phyloP scores from a whole-genome alignment of 2,329 filamentous ascomycete genomes.

The Daldinia sp. region DNA sequence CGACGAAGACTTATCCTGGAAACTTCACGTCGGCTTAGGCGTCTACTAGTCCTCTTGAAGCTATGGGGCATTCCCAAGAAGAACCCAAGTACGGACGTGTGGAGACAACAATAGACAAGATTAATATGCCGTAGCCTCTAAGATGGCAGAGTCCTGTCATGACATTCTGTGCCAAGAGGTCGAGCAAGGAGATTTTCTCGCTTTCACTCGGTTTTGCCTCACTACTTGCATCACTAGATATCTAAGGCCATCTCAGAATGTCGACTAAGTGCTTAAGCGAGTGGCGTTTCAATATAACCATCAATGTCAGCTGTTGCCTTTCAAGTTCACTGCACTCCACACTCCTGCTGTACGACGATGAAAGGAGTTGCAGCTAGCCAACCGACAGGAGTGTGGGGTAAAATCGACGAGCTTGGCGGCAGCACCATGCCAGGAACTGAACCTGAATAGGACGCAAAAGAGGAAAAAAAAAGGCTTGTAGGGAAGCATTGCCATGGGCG shows the following conservation, averaged over 20 bases:
- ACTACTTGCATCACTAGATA: constrained; percentile 47
- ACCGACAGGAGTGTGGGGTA: constrained; percentile 50
- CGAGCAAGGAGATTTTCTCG: constrained; percentile 39
- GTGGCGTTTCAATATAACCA: constrained; percentile 48
- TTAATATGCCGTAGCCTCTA: constrained; percentile 46
- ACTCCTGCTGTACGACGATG: constrained; percentile 47
- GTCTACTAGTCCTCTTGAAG: constrained; percentile 19
- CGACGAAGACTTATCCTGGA: constrained; percentile 5
- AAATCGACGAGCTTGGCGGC: constrained; percentile 41
- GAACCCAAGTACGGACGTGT: constrained; percentile 34
- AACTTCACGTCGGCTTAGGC: constrained; percentile 17
- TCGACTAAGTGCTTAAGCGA: constrained; percentile 50
- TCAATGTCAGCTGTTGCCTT: constrained; percentile 47
- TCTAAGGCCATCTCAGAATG: constrained; percentile 42
- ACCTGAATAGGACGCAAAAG: constrained; percentile 39
- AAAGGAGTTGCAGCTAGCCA: constrained; percentile 44
- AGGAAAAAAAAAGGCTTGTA: constrained; percentile 32
- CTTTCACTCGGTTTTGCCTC: constrained; percentile 49
- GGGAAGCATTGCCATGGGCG: constrained; percentile 41
- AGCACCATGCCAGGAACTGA: constrained; percentile 46
- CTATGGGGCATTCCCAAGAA: constrained; percentile 35
- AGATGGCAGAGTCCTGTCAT: constrained; percentile 37
- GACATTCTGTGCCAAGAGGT: constrained; percentile 43
- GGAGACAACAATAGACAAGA: constrained; percentile 47
- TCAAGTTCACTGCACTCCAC: constrained; percentile 51